phyloP scores from a whole-genome alignment of 2,329 filamentous ascomycete species.

The Emydomyces testavorans region DNA sequence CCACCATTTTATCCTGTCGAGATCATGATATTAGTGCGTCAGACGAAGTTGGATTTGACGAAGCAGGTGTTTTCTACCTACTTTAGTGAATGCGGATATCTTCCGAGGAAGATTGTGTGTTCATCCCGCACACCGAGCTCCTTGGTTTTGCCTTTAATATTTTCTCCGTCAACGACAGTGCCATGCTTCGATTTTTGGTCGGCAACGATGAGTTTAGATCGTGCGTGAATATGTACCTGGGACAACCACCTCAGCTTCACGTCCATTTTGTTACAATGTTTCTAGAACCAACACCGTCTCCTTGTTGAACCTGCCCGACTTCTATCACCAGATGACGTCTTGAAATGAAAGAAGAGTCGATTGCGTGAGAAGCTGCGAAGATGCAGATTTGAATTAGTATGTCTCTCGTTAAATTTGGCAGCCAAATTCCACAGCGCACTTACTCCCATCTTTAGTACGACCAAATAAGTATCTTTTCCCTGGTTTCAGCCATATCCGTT shows the following conservation, averaged over 20 bases:
- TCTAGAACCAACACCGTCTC: conserved; percentile 49
- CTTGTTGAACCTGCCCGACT: conserved; percentile 53
- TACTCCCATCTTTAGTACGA: conserved; percentile 46
- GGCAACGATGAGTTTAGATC: conserved; percentile 60
- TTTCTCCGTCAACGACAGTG: conserved; percentile 62
- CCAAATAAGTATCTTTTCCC: conserved; percentile 75
- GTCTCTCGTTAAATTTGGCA: not conserved
- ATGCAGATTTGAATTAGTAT: conserved; percentile 11
- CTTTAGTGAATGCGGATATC: conserved; percentile 46
- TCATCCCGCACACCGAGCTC: conserved; percentile 30
- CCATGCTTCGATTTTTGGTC: conserved; percentile 79
- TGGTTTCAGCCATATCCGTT: no score
- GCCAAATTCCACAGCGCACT: conserved; percentile 11
- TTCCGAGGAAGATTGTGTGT: conserved; percentile 61
- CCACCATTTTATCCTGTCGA: conserved; percentile 59
- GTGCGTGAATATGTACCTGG: conserved; percentile 51
- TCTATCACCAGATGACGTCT: conserved; percentile 74
- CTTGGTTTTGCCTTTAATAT: conserved; percentile 50
- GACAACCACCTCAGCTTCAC: conserved; percentile 8
- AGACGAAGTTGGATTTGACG: not conserved
- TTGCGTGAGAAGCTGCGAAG: conserved; percentile 51
- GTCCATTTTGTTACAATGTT: conserved; percentile 12
- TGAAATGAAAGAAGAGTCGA: conserved; percentile 74
- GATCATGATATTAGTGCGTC: not conserved
- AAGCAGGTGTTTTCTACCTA: not conserved